phyloP scores from a whole-genome alignment of 768 basidiomycete genomes.

The Tephrocybe rancida region DNA sequence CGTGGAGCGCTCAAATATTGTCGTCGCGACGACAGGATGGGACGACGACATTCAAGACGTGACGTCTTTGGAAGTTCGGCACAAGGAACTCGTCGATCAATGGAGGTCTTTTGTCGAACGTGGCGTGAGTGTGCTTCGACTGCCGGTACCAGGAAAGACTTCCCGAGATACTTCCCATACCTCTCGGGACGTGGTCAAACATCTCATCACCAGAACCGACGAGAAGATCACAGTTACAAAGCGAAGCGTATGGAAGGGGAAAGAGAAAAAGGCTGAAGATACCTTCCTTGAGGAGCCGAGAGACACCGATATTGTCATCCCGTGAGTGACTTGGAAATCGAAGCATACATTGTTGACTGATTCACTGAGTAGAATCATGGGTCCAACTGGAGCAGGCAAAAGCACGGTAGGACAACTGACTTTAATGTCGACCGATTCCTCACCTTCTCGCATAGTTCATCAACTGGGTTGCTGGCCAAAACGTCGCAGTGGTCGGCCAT shows the following conservation, averaged over 20 bases:
- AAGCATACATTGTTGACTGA: not conserved
- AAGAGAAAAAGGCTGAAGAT: slow-evolving; percentile 8
- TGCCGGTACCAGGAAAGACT: slow-evolving; percentile 2
- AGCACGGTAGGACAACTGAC: slow-evolving; percentile 1
- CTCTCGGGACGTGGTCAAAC: slow-evolving; percentile 11
- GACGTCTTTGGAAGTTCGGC: slow-evolving; percentile 1
- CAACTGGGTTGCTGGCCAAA: slow-evolving; percentile 4
- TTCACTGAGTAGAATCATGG: slow-evolving; percentile 1
- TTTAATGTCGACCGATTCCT: not conserved
- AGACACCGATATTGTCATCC: slow-evolving; percentile 6
- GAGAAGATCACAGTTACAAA: not conserved
- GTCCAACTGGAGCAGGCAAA: slow-evolving; percentile 9
- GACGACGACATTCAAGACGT: not conserved
- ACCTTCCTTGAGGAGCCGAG: slow-evolving; percentile 1
- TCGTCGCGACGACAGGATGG: slow-evolving; percentile 13
- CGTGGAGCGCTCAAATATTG: slow-evolving; percentile 5
- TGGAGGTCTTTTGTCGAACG: slow-evolving; percentile 15
- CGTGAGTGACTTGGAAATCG: not conserved
- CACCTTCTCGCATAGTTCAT: slow-evolving; percentile 12
- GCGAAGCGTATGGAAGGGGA: slow-evolving; percentile 10
- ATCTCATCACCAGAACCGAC: slow-evolving; percentile 9
- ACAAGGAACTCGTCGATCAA: slow-evolving; percentile 11
- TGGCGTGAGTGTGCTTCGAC: slow-evolving; percentile 13
- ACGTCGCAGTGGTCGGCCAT: slow-evolving; percentile 7
- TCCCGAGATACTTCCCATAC: slow-evolving; percentile 10